Evolutionary conservation across 371 early-diverging fungal genomes (phyloP).

Genomic region (Mucor sp.): DNA sequence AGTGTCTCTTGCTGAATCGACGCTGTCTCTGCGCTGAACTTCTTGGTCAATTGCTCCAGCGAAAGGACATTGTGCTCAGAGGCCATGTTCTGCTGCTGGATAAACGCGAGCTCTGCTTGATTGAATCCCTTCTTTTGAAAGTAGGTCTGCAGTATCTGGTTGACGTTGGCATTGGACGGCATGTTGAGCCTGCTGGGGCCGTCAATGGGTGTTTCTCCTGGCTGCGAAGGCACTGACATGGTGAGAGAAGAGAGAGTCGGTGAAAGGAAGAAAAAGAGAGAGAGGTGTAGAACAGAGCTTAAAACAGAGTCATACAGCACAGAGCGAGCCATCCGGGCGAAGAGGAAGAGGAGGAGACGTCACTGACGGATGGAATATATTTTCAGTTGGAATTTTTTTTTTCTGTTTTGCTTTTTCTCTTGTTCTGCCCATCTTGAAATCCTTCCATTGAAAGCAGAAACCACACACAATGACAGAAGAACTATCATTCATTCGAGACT

Average conservation of each 20-base stretch:
- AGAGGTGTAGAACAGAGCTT: neutral
- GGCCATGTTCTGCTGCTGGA: conserved; percentile 27
- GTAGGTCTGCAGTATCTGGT: conserved; percentile 41
- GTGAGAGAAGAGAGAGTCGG: neutral
- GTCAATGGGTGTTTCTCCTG: conserved; percentile 11
- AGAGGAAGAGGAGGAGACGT: no score
- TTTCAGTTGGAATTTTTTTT: neutral
- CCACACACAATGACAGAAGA: conserved; percentile 2
- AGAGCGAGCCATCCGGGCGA: neutral
- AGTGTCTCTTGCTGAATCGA: conserved; percentile 28
- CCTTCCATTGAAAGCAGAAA: neutral
- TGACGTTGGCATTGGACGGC: conserved; percentile 35
- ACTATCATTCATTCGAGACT: neutral
- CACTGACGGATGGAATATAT: neutral
- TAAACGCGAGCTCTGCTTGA: conserved; percentile 31
- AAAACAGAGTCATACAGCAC: neutral
- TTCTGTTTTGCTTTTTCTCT: neutral
- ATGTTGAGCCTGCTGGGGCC: conserved; percentile 4
- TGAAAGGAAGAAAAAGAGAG: conserved; percentile 1
- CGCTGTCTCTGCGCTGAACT: conserved; percentile 17
- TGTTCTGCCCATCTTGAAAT: neutral
- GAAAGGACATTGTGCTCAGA: conserved; percentile 28
- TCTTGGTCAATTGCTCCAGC: conserved; percentile 31
- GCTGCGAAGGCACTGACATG: conserved; percentile 23
- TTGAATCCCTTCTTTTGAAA: conserved; percentile 45